phyloP scores from a whole-genome alignment of 768 basidiomycete genomes.

The Naganishia randhawae region DNA sequence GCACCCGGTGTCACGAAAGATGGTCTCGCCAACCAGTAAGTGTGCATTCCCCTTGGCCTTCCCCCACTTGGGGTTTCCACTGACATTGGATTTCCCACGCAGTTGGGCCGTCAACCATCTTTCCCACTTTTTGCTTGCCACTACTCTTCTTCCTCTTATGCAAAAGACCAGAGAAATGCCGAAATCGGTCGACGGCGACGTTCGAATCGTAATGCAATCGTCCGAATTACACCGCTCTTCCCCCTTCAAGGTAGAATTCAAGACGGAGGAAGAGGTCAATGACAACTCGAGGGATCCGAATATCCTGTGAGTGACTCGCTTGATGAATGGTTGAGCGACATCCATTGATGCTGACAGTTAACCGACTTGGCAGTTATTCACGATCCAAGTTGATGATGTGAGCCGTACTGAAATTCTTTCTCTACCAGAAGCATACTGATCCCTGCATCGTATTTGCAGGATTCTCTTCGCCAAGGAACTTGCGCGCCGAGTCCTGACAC shows the following conservation, averaged over 20 bases:
- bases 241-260: slow-evolving; percentile 41
- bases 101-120: slow-evolving; percentile 46
- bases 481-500: slow-evolving; percentile 37
- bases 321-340: neutral
- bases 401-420: too few species aligned
- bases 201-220: slow-evolving; percentile 43
- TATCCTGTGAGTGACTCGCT: slow-evolving; percentile 27
- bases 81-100: neutral
- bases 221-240: slow-evolving; percentile 43
- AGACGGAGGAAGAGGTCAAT: slow-evolving; percentile 44
- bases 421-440: too few species aligned
- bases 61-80: neutral
- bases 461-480: slow-evolving; percentile 46
- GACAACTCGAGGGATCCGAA: slow-evolving; percentile 38
- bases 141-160: slow-evolving; percentile 40
- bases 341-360: neutral
- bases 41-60: neutral
- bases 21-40: slow-evolving; percentile 43
- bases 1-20: slow-evolving; percentile 44
- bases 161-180: slow-evolving; percentile 38
- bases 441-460: slow-evolving; percentile 28
- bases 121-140: slow-evolving; percentile 39
- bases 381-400: slow-evolving; percentile 46
- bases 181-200: slow-evolving; percentile 32
- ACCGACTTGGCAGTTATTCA: slow-evolving; percentile 32